Evolutionary conservation across 2,329 filamentous ascomycete species (phyloP).

Genomic region (Diaporthe aspalathi): DNA sequence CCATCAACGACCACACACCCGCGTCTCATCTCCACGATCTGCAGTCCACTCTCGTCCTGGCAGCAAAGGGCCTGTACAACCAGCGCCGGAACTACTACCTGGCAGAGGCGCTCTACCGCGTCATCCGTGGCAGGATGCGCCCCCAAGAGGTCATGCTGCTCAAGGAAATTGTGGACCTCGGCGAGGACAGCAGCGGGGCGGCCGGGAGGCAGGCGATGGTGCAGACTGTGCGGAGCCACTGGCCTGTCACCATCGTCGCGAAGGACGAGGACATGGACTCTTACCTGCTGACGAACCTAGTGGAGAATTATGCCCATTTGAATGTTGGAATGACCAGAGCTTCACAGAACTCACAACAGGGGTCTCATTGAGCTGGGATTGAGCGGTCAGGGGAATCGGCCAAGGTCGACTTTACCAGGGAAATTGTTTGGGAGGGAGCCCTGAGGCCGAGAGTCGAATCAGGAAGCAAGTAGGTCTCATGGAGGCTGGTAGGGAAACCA

Average conservation of each 20-base stretch:
- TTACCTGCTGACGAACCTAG: conserved; percentile 42
- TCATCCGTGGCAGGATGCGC: conserved; percentile 50
- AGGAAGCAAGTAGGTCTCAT: too few relatives aligned
- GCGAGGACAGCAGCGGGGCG: conserved; percentile 41
- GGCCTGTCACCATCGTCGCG: conserved; percentile 48
- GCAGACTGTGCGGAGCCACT: conserved; percentile 46
- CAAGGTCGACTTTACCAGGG: too few relatives aligned
- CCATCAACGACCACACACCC: conserved; percentile 41
- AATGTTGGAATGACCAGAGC: background rate
- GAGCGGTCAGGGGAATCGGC: too few relatives aligned
- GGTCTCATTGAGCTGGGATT: too few relatives aligned
- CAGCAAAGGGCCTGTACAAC: conserved; percentile 48
- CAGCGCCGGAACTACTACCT: conserved; percentile 51
- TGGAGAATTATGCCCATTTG: conserved; percentile 39
- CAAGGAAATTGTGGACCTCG: conserved; percentile 34
- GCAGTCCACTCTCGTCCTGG: conserved; percentile 50
- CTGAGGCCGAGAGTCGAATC: too few relatives aligned
- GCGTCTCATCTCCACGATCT: conserved; percentile 42
- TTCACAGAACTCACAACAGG: background rate
- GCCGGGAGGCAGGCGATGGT: conserved; percentile 41
- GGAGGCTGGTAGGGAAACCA: too few relatives aligned
- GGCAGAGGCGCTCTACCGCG: conserved; percentile 49
- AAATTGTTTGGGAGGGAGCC: too few relatives aligned
- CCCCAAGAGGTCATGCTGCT: conserved; percentile 43
- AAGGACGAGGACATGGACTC: conserved; percentile 45